Evolutionary conservation across 106 monocot genomes (phyloP).

Genomic region (Agapanthus africanus): DNA sequence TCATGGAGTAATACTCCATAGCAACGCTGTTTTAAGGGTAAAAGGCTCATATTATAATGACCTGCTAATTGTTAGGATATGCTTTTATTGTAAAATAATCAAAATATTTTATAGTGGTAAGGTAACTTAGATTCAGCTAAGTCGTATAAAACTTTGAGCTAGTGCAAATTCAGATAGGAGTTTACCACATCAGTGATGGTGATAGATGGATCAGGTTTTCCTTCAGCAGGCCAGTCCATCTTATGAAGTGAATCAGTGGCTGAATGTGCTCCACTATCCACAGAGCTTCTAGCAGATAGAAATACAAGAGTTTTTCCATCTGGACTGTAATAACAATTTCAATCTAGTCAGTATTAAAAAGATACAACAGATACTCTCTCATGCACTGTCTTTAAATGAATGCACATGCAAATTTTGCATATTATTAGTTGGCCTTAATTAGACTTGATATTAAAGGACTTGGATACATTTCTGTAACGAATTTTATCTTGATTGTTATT

Average conservation of each 20-base stretch:
- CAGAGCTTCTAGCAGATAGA: constrained; percentile 77
- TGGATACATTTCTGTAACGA: background rate
- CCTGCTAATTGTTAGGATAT: too few species aligned
- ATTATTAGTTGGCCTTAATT: too few species aligned
- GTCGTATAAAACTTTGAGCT: too few species aligned
- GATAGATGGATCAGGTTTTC: constrained; percentile 25
- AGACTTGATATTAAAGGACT: background rate
- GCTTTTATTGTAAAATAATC: too few species aligned
- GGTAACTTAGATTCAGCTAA: too few species aligned
- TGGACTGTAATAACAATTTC: constrained; percentile 51
- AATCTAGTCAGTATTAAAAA: constrained; percentile 8
- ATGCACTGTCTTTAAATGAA: background rate
- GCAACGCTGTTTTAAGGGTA: too few species aligned
- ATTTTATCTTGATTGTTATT: background rate
- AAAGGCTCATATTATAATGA: too few species aligned
- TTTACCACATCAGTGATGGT: constrained; percentile 69
- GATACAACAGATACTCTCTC: background rate
- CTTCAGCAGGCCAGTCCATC: constrained; percentile 69
- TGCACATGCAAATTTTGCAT: background rate
- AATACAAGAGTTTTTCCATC: constrained; percentile 89
- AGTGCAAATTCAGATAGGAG: too few species aligned
- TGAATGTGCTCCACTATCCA: constrained; percentile 87
- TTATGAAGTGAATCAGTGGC: constrained; percentile 89
- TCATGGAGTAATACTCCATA: too few species aligned
- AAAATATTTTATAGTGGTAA: too few species aligned